A percentile compares a stretch with the other conserved stretches of the same genome.
Evolutionary conservation across 176 grass and related monocot genomes (phyloP).

Genomic region (Pontederia paniculata): DNA sequence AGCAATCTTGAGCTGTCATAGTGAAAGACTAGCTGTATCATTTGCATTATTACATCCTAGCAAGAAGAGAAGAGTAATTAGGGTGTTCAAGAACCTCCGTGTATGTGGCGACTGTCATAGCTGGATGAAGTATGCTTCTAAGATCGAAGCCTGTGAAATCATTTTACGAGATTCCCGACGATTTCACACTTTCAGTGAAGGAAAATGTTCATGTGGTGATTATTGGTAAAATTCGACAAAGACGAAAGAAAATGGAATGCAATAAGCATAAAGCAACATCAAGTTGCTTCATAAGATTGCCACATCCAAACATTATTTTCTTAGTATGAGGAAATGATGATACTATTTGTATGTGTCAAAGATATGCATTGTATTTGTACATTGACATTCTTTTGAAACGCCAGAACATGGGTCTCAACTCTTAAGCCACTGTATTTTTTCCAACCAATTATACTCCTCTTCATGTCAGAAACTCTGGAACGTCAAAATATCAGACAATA

Average conservation of each 20-base stretch:
- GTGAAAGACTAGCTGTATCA: slow-evolving; percentile 11
- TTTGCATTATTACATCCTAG: background rate
- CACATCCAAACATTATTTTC: background rate
- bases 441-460: too few relatives aligned
- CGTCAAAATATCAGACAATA: too few relatives aligned
- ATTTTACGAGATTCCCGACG: slow-evolving; percentile 12
- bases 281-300: background rate
- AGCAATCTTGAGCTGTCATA: slow-evolving; percentile 8
- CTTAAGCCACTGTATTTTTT: too few relatives aligned
- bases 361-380: too few relatives aligned
- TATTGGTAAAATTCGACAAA: slow-evolving; percentile 1
- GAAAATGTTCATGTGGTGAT: slow-evolving; percentile 15
- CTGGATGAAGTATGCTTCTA: slow-evolving; percentile 14
- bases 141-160: background rate
- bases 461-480: too few relatives aligned
- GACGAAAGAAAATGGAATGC: background rate
- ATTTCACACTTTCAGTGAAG: slow-evolving; percentile 16
- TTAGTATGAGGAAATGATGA: too few relatives aligned
- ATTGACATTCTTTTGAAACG: too few relatives aligned
- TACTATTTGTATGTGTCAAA: too few relatives aligned
- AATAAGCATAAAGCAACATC: background rate
- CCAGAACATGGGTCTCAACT: too few relatives aligned
- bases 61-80: background rate
- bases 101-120: slow-evolving; percentile 15
- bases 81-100: slow-evolving; percentile 18